Evolutionary conservation across 306 rosid genomes (phyloP).

Genomic region (Citrullus mucosospermus): DNA sequence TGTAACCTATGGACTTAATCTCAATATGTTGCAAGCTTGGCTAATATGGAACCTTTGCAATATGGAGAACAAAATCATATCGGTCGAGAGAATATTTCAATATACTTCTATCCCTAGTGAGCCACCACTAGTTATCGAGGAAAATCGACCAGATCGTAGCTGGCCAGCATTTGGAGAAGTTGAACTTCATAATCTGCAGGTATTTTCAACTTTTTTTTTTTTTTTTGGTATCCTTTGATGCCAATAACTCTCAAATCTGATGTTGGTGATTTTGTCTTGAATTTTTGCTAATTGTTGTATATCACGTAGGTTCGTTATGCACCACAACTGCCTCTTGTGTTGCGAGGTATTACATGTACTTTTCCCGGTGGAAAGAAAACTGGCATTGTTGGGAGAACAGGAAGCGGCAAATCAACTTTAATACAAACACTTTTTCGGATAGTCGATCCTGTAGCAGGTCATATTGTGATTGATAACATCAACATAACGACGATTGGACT

Average conservation of each 20-base stretch:
- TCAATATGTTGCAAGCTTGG: constrained; percentile 33
- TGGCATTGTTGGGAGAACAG: constrained; percentile 88
- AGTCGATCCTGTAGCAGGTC: constrained; percentile 48
- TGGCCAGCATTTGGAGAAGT: constrained; percentile 76
- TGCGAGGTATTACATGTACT: constrained; percentile 42
- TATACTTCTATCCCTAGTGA: constrained; percentile 57
- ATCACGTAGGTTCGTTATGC: constrained; percentile 67
- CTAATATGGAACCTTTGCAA: constrained; percentile 42
- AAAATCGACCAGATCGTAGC: constrained; percentile 35
- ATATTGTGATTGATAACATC: constrained; percentile 45
- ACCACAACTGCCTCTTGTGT: constrained; percentile 76
- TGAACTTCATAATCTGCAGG: constrained; percentile 61
- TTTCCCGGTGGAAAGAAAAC: constrained; percentile 65
- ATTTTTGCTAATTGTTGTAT: background rate
- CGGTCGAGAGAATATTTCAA: constrained; percentile 77
- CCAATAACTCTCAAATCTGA: background rate
- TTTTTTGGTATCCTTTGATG: background rate
- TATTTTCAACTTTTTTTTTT: background rate
- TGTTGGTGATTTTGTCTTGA: background rate
- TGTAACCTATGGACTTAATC: constrained; percentile 69
- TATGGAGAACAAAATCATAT: constrained; percentile 71
- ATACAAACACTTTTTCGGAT: constrained; percentile 67
- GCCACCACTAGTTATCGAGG: constrained; percentile 56
- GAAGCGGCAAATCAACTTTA: constrained; percentile 78
- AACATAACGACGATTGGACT: constrained; percentile 56